These are phyloP conservation scores for Hyphodiscus sp. DNA, from an alignment of 2,329 filamentous ascomycete genomes.

Conservation along the genomic window DNA sequence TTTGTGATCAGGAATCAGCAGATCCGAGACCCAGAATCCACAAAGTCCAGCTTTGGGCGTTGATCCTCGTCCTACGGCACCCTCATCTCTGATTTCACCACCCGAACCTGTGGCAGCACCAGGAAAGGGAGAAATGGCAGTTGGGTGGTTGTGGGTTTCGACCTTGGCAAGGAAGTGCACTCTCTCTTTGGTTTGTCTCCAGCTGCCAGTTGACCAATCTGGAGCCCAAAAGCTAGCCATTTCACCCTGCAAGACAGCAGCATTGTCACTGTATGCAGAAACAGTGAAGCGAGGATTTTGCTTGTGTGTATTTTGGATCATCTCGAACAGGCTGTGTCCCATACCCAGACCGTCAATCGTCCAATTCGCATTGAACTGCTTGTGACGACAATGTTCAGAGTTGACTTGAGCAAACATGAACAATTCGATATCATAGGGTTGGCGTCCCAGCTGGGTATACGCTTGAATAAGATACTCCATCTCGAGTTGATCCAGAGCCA, in stretches of 20 bases:
- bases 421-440: slow-evolving; percentile 77
- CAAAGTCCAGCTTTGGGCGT: slow-evolving; percentile 86
- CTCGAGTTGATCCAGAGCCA: slow-evolving; percentile 81
- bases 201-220: slow-evolving; percentile 77
- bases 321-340: slow-evolving; percentile 77
- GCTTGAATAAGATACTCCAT: slow-evolving; percentile 91
- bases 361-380: slow-evolving; percentile 97
- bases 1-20: slow-evolving; percentile 75
- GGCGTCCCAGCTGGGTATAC: slow-evolving; percentile 56
- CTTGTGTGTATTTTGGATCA: slow-evolving; percentile 95
- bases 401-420: slow-evolving; percentile 99
- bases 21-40: slow-evolving; percentile 92
- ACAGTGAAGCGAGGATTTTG: slow-evolving; percentile 75
- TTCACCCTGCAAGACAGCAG: slow-evolving; percentile 78
- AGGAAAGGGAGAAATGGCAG: slow-evolving; percentile 86
- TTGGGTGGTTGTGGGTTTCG: slow-evolving; percentile 97
- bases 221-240: slow-evolving; percentile 78
- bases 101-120: slow-evolving; percentile 93
- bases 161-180: slow-evolving; percentile 90
- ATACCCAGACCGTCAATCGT: slow-evolving; percentile 82
- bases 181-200: slow-evolving; percentile 78
- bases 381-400: slow-evolving; percentile 77
- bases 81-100: slow-evolving; percentile 93
- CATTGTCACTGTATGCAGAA: slow-evolving; percentile 96
- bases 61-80: slow-evolving; percentile 86